phyloP scores from a whole-genome alignment of 805 yeast genomes.

The Danielia reshetovae region DNA sequence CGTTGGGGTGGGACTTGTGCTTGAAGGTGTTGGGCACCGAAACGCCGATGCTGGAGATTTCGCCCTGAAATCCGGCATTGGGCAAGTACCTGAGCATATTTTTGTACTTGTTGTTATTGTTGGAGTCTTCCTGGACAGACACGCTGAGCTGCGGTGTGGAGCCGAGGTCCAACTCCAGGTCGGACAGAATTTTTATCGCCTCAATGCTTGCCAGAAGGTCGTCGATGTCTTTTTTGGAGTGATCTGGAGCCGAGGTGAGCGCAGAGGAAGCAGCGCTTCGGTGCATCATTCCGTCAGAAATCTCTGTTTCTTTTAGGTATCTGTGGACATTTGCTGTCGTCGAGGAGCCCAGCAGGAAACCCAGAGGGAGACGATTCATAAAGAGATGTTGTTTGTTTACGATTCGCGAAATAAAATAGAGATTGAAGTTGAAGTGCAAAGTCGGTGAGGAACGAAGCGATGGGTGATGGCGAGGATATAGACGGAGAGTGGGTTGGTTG shows the following conservation, averaged over 20 bases:
- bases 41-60: conserved; percentile 12
- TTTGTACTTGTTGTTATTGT: conserved; percentile 20
- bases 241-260: conserved; percentile 2
- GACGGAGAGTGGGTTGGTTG: no score
- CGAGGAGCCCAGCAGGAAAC: conserved; percentile 9
- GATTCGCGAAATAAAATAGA: no score
- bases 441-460: no score
- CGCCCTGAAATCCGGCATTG: conserved; percentile 27
- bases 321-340: conserved; percentile 24
- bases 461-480: no score
- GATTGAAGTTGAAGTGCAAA: no score
- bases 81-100: conserved; percentile 31
- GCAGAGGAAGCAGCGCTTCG: neutral
- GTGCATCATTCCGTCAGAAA: conserved; percentile 10
- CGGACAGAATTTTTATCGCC: no score
- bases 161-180: conserved; percentile 5
- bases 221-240: neutral
- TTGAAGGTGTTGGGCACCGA: conserved; percentile 44
- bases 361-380: conserved; percentile 3
- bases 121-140: conserved; percentile 2
- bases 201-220: no score
- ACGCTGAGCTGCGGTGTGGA: conserved; percentile 13
- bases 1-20: conserved; percentile 43
- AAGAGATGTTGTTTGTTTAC: conserved; percentile 9
- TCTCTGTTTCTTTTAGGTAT: conserved; percentile 27